Evolutionary conservation across 2,329 filamentous ascomycete species (phyloP), one percentile per base, ranked within the genome.

Genomic region (Claviceps sp.): DNA sequence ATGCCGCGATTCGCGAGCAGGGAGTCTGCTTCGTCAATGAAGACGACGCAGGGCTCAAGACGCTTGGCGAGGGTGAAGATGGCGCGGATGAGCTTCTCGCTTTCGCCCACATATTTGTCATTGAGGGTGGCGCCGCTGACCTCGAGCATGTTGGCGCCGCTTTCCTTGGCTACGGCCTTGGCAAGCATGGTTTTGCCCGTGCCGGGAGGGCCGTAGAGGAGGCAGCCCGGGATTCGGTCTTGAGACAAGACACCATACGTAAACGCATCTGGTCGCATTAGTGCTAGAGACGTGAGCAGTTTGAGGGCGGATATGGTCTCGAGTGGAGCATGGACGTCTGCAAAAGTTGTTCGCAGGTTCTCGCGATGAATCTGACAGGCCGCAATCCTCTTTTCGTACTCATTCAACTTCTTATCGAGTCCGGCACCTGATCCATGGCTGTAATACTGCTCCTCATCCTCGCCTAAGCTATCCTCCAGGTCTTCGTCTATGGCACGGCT

Each of bases 1-100:
- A 79, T 78, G 56, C 81, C 77, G 51, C 93, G 81, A 16, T 86
- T 83, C 26, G 87, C 87, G 52, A 98, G 85, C 47, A 98, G 83
- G 7, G 91, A 86, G 65, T 98, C 93, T 22, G 90, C 93, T 69
- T 98, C 93, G 62, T 98, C 93, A 55, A 98, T 88, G 70, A 98
- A 97, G 49, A 98, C 87, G 16, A 98, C 84, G 62, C 90, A 90
- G 0, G 93, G 93, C 1, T 86, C 85, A 7, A 96, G 78, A 66
- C 95, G 95, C 68, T 88, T 88, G 4, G 93, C 93, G 0, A 97
- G 75, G 0, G 82, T 85, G 69, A 98, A 98, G 42, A 97, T 83
- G 0, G 91, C 91, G 50, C 85, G 84, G 50, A 97, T 86, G 63
- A 95, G 95, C 75, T 97, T 97, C 71, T 98, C 93, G 54, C 87